These are phyloP conservation scores for Auriscalpium microsporum DNA, from an alignment of 768 basidiomycete species.

Conservation along the genomic window DNA sequence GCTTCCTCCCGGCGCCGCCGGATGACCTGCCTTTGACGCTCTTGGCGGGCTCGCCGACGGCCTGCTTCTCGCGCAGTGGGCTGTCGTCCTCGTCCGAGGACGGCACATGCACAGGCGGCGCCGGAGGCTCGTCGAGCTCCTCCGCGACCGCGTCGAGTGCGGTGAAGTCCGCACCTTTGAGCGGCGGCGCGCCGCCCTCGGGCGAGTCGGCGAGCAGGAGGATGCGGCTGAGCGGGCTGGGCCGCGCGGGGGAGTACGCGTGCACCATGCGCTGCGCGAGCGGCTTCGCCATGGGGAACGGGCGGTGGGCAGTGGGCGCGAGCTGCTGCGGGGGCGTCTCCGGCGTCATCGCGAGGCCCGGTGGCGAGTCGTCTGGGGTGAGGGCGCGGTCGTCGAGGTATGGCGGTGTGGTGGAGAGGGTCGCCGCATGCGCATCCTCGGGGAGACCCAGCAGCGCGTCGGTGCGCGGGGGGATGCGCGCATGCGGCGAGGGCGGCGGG, in stretches of 20 bases:
- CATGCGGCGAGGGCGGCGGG: slow-evolving; percentile 68
- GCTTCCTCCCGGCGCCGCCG: neutral
- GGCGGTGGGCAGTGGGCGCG: slow-evolving; percentile 28
- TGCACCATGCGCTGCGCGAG: slow-evolving; percentile 62
- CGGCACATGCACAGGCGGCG: neutral
- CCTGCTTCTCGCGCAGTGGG: slow-evolving; percentile 42
- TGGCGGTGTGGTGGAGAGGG: slow-evolving; percentile 7
- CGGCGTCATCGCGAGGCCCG: slow-evolving; percentile 5
- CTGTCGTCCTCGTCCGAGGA: slow-evolving; percentile 29
- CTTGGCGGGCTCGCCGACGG: neutral
- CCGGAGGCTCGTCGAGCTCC: slow-evolving; percentile 4
- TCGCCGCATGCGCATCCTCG: neutral
- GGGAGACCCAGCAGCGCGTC: slow-evolving; percentile 26
- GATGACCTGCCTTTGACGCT: neutral
- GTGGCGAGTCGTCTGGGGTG: neutral
- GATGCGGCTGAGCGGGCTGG: slow-evolving; percentile 74
- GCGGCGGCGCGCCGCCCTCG: slow-evolving; percentile 24
- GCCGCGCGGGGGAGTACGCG: slow-evolving; percentile 74
- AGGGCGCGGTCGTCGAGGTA: neutral
- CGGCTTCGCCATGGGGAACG: slow-evolving; percentile 68
- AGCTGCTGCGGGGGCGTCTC: slow-evolving; percentile 6
- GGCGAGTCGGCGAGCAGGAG: slow-evolving; percentile 64
- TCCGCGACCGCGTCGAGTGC: slow-evolving; percentile 17
- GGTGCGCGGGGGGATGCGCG: slow-evolving; percentile 46
- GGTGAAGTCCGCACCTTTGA: slow-evolving; percentile 5